phyloP scores from a whole-genome alignment of 2,329 filamentous ascomycete genomes.

The Fusarium nurragi region DNA sequence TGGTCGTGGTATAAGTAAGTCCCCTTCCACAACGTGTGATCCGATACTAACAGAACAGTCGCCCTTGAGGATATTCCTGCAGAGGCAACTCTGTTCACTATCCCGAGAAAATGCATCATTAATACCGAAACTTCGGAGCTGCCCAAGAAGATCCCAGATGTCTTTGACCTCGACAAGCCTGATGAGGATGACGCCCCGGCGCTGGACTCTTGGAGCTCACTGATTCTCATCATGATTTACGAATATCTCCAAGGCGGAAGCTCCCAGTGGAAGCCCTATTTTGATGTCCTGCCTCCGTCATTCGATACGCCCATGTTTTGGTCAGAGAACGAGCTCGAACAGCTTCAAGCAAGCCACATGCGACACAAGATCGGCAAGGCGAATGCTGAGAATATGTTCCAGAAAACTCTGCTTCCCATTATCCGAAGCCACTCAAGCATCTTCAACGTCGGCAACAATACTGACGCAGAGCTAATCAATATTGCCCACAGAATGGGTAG shows the following conservation, averaged over 20 bases:
- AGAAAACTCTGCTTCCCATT: conserved; percentile 60
- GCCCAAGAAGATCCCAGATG: conserved; percentile 62
- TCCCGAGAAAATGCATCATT: conserved; percentile 77
- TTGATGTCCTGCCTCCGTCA: conserved; percentile 73
- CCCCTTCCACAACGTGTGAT: neutral
- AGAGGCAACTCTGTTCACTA: conserved; percentile 82
- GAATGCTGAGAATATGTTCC: conserved; percentile 76
- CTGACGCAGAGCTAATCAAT: conserved; percentile 57
- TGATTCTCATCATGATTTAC: conserved; percentile 83
- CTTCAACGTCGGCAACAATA: conserved; percentile 53
- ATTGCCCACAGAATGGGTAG: conserved; percentile 84
- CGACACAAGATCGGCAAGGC: conserved; percentile 78
- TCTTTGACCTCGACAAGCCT: conserved; percentile 56
- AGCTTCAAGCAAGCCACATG: conserved; percentile 82
- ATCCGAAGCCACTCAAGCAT: conserved; percentile 56
- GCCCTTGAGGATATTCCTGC: conserved; percentile 74
- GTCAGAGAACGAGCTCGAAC: conserved; percentile 72
- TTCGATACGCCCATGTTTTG: conserved; percentile 96
- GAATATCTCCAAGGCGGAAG: conserved; percentile 68
- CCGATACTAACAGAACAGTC: conserved; percentile 65
- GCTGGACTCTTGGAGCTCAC: conserved; percentile 63
- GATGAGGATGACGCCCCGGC: conserved; percentile 51
- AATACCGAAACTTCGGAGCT: conserved; percentile 77
- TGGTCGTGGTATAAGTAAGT: conserved; percentile 65
- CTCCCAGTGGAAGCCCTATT: conserved; percentile 81